Base-by-base conservation (phyloP, 148 eudicot genomes). In the Camellia granthamiana region DNA sequence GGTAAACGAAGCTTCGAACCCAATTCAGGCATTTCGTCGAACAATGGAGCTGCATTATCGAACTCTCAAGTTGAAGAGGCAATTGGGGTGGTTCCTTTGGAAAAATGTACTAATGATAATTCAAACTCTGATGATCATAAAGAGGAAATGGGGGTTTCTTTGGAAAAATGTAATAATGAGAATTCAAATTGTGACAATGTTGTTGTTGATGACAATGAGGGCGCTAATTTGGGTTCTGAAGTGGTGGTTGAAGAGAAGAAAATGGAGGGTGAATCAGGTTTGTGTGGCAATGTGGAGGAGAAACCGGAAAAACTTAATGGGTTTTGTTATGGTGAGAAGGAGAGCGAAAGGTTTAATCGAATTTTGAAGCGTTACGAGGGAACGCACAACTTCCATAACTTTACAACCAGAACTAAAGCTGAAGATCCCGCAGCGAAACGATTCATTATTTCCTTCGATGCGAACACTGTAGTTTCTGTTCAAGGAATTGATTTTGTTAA, bases 401-500 rank as follows among this genome's bases (percentile, higher is more conserved):
- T 93, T 75, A 95, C 99, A 1, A 95, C 97, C 6, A 84, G 97
- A 77, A 95, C 87, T 3, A 95, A 90, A 89, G 90, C 99, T 0
- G 93, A 89, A 80, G 99, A 95, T 69, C 99, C 97, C 6, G 81
- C 99, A 76, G 94, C 99, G 7, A 86, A 76, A 78, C 88, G 99
- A 8, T 92, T 86, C 83, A 93, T 95, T 64, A 74, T 95, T 41
- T 95, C 99, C 9, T 91, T 95, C 61, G 78, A 89, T 44, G 99
- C 97, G 3, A 89, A 89, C 30, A 88, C 91, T 11, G 78, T 84
- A 0, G 84, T 95, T 60, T 88, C 79, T 12, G 72, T 95, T 66
- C 97, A 90, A 51, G 97, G 97, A 18, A 91, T 95, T 19, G 97
- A 95, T 23, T 95, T 95, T 83, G 90, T 95, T n/a, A 93, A 93